Evolutionary conservation across 2,329 filamentous ascomycete species (phyloP).

Genomic region (Chaetomium globosum): DNA sequence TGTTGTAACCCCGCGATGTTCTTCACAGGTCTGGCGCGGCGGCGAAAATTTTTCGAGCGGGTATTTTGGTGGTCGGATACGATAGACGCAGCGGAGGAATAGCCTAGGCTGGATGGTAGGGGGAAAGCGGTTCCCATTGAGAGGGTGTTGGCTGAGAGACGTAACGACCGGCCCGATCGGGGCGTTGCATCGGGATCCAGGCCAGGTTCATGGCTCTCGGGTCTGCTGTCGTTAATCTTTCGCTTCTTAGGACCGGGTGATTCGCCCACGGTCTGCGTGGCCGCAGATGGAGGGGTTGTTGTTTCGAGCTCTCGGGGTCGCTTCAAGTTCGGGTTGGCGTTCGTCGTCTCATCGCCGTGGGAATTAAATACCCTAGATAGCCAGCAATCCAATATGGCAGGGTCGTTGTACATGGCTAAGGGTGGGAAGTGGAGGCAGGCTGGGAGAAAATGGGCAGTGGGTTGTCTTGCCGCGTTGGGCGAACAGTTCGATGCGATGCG

Average conservation of each 20-base stretch:
- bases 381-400: too few species aligned
- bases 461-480: too few species aligned
- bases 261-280: neutral
- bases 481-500: too few species aligned
- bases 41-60: slow-evolving; percentile 3
- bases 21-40: slow-evolving; percentile 19
- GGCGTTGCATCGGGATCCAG: slow-evolving; percentile 9
- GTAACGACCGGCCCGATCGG: neutral
- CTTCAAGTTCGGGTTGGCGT: too few species aligned
- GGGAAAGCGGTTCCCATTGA: slow-evolving; percentile 13
- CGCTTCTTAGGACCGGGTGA: slow-evolving; percentile 12
- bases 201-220: neutral
- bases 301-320: too few species aligned
- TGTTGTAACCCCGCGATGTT: slow-evolving; percentile 5
- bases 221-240: slow-evolving; percentile 15
- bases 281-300: too few species aligned
- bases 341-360: too few species aligned
- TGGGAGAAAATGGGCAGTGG: too few species aligned
- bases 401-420: too few species aligned
- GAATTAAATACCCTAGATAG: too few species aligned
- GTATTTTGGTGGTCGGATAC: slow-evolving; percentile 9
- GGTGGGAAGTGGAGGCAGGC: too few species aligned
- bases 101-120: slow-evolving; percentile 5
- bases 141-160: slow-evolving; percentile 2
- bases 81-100: slow-evolving; percentile 15